Evolutionary conservation across 1,284 basidiomycete species (phyloP), one percentile per base, ranked within the genome.

Genomic region (Trametes versicolor): DNA sequence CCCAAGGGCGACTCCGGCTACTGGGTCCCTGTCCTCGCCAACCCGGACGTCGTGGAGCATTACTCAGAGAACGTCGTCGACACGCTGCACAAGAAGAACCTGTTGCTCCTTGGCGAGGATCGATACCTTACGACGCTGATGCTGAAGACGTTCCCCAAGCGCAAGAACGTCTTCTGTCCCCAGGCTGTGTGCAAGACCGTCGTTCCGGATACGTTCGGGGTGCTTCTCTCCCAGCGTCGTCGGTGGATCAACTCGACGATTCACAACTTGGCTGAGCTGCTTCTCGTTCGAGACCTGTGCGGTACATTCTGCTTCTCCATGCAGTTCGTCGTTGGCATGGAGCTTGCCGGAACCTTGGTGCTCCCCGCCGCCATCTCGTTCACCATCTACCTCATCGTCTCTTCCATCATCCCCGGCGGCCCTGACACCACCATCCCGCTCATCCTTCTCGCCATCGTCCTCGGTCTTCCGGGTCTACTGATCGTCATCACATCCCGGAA

Each of bases 181-280:
- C 95, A 98, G 78, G 98, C 97, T 0, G 95, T 98, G 13, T 99
- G 98, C 84, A 97, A 98, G 83, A 99, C 97, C 29, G 87, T 98
- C 71, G 98, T 98, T 1, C 97, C 98, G 1, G 96, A 99, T 77
- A 96, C 95, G 2, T 99, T 99, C 87, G 84, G 87, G 58, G 89
- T 99, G 49, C 84, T 99, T 52, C 87, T 99, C 27, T 98, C 96
- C 4, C 97, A 99, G 77, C 94, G 98, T 73, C 92, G 98, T 74
- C 92, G 98, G 68, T 99, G 97, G 98, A 99, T 99, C 83, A 99
- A 99, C 83, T 98, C 96, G 66, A 99, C 98, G 0, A 91, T 99
- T 55, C 98, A 99, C 83, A 99, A 99, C 75, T 83, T 99, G 53
- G 93, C 94, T 63, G 98, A 99, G 77, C 85, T 99, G 66, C 82